phyloP scores from a whole-genome alignment of 495 filamentous ascomycete genomes.

The Paragyromitra xinjiangensis region DNA sequence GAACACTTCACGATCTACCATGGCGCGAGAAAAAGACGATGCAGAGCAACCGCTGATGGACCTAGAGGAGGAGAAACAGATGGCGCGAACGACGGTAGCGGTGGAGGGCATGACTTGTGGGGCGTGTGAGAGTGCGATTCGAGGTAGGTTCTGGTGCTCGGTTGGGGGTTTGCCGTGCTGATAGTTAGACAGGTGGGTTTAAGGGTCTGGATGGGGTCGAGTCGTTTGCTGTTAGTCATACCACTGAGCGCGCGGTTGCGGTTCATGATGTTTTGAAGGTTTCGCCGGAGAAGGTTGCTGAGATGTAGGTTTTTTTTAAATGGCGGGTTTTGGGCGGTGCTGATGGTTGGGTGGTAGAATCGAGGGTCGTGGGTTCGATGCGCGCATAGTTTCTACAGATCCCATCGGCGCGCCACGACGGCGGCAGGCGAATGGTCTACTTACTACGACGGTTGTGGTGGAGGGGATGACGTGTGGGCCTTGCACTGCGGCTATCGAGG shows the following conservation, averaged over 20 bases:
- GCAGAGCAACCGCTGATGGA: conserved; percentile 41
- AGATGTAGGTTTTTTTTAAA: conserved; percentile 62
- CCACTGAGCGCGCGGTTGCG: conserved; percentile 90
- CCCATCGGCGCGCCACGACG: conserved; percentile 62
- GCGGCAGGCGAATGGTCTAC: conserved; percentile 52
- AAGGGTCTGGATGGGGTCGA: conserved; percentile 78
- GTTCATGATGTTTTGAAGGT: conserved; percentile 83
- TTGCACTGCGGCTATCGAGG: conserved; percentile 89
- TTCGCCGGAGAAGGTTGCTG: conserved; percentile 74
- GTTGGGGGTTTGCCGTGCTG: conserved; percentile 5
- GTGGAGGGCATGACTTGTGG: conserved; percentile 99
- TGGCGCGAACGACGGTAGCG: conserved; percentile 80
- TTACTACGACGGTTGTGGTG: conserved; percentile 81
- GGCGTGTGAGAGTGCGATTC: conserved; percentile 89
- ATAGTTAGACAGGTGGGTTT: conserved; percentile 68
- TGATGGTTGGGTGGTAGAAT: conserved; percentile 61
- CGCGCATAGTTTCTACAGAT: conserved; percentile 87
- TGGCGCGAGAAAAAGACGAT: conserved; percentile 33
- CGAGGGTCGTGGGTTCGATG: conserved; percentile 94
- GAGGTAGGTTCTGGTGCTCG: conserved; percentile 65
- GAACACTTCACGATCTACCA: conserved; percentile 1
- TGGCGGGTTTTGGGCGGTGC: neutral
- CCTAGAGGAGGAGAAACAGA: conserved; percentile 29
- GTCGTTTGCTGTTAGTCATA: conserved; percentile 86
- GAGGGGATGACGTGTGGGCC: conserved; percentile 97